A percentile compares a stretch with the other conserved stretches of the same genome.
Evolutionary conservation across 495 filamentous ascomycete species (phyloP).

Genomic region (Penicillium chermesinum): DNA sequence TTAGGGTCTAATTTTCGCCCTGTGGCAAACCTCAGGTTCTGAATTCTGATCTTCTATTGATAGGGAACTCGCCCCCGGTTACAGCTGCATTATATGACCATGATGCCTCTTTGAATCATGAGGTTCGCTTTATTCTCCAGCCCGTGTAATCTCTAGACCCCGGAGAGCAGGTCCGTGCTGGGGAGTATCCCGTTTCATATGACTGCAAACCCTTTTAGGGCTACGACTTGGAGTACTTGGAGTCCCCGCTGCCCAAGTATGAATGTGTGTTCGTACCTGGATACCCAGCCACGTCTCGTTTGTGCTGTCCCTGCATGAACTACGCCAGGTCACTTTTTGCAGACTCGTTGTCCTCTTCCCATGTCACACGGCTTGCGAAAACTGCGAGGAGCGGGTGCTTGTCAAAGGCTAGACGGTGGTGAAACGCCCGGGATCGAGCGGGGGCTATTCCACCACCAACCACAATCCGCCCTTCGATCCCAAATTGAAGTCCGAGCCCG

Average conservation of each 20-base stretch:
- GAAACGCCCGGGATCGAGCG: background rate
- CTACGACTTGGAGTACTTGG: no score
- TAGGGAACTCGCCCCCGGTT: background rate
- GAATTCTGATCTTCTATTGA: background rate
- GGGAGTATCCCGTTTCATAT: no score
- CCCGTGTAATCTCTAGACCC: background rate
- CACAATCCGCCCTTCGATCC: background rate
- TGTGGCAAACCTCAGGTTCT: background rate
- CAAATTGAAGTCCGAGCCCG: background rate
- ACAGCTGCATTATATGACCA: background rate
- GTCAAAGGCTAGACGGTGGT: background rate
- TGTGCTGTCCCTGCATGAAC: background rate
- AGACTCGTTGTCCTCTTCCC: background rate
- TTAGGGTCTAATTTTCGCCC: background rate
- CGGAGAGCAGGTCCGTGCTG: background rate
- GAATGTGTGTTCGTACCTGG: background rate
- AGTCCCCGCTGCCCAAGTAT: no score
- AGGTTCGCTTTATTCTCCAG: background rate
- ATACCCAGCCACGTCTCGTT: background rate
- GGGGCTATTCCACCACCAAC: background rate
- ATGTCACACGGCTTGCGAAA: background rate
- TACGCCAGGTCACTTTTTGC: background rate
- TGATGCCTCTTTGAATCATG: background rate
- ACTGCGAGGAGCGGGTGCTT: background rate
- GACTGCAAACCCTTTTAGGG: no score